Percentiles rank a stretch among this genome's conserved stretches.
These are phyloP conservation scores for Neonectria sp. DNA, from an alignment of 2,329 filamentous ascomycete species.

Conservation along the genomic window DNA sequence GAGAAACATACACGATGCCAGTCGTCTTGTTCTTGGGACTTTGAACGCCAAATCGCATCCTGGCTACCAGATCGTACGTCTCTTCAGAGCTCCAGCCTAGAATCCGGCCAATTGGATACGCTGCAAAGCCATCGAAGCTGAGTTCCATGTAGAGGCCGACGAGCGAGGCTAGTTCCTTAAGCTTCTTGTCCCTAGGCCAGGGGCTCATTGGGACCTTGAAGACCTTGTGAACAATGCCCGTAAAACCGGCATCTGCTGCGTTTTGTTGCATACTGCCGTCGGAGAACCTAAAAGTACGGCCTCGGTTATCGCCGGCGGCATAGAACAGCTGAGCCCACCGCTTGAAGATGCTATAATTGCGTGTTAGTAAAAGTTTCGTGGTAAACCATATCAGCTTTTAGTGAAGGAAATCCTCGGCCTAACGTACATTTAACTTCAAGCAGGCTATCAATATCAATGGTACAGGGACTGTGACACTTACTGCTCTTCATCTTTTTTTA, in stretches of 20 bases:
- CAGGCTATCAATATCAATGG: not conserved
- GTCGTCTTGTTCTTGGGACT: slow-evolving; percentile 19
- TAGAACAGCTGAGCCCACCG: slow-evolving; percentile 39
- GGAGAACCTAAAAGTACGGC: slow-evolving; percentile 32
- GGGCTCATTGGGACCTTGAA: slow-evolving; percentile 24
- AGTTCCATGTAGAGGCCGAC: slow-evolving; percentile 32
- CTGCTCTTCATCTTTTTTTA: slow-evolving; percentile 27
- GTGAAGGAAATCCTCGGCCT: too few species aligned
- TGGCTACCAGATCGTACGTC: slow-evolving; percentile 19
- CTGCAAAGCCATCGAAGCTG: slow-evolving; percentile 28
- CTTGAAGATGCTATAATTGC: slow-evolving; percentile 17
- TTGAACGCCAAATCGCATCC: slow-evolving; percentile 22
- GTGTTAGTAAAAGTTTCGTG: not conserved
- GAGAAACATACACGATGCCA: slow-evolving; percentile 12
- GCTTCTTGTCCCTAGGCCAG: slow-evolving; percentile 35
- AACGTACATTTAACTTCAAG: not conserved
- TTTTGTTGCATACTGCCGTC: slow-evolving; percentile 31
- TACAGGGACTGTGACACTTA: not conserved
- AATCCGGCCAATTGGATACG: slow-evolving; percentile 26
- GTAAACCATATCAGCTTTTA: not conserved
- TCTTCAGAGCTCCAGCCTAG: slow-evolving; percentile 25
- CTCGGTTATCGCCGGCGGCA: slow-evolving; percentile 32
- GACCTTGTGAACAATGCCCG: slow-evolving; percentile 16
- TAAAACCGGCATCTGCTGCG: slow-evolving; percentile 27
- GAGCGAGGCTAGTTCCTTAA: slow-evolving; percentile 29